Evolutionary conservation across 352 stramenopile species (phyloP), one percentile per base, ranked within the genome.

Genomic region (Globisporangium recalcitrans): DNA sequence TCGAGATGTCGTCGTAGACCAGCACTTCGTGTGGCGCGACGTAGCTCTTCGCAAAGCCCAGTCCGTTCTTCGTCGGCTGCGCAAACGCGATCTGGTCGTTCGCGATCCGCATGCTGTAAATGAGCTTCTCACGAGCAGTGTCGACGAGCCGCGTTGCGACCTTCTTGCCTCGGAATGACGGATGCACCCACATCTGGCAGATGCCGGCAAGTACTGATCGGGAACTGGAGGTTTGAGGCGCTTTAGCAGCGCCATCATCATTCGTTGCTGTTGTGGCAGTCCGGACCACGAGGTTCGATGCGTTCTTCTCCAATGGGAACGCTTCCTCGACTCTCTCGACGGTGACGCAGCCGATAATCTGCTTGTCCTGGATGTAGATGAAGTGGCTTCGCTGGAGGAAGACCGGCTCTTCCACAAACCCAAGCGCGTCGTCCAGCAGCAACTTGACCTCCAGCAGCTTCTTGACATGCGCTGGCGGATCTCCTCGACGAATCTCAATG

Each of bases 151-250:
- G 69, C 2, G 77, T 82, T 0, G 85, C 82, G 26, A 94, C 75
- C 24, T 64, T 58, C 67, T 82, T 73, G 40, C 71, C 66, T 19
- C 80, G 76, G 53, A 73, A 77, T 9, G 63, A 58, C 21, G 78
- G 75, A 48, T 92, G 79, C 1, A 90, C 83, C 80, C 81, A 92
- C 26, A 94, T 63, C 63, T 88, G 81, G 36, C 80, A 87, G 47
- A 92, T 74, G 3, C 85, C 85, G 1, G 88, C 54, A 24, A 90
- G 52, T 26, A 63, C 62, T n/a, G 58, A 16, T 29, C 24, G 58
- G 14, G 46, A 14, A 27, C 19, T 49, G 16, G 58, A 56, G 19
- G 14, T 26, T 40, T 40, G 51, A 29, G 19, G 13, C 11, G 29
- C 9, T 42, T 56, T 16, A n/a, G n/a, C 7, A 4, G 27, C 11